These are phyloP conservation scores for Sugiyamaella smithiae DNA, from an alignment of 805 yeast species.

Conservation along the genomic window DNA sequence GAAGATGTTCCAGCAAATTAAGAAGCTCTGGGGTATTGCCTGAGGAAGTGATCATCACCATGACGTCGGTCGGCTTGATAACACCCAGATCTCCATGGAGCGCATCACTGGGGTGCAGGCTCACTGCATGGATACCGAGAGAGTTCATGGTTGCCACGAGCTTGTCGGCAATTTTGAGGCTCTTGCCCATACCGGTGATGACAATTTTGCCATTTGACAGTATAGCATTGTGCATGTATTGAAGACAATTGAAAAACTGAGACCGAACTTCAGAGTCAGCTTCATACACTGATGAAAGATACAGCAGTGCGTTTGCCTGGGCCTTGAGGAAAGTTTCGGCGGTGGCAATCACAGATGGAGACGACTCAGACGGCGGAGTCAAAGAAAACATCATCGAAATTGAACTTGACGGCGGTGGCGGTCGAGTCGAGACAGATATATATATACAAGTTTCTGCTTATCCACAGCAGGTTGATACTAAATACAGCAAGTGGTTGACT, in stretches of 20 bases:
- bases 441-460: too few species aligned
- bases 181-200: constrained; percentile 81
- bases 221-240: constrained; percentile 39
- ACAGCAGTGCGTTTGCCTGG: constrained; percentile 38
- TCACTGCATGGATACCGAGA: constrained; percentile 62
- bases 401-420: too few species aligned
- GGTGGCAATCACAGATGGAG: constrained; percentile 47
- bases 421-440: too few species aligned
- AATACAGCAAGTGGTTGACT: too few species aligned
- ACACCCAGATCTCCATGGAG: constrained; percentile 87
- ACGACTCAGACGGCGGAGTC: constrained; percentile 52
- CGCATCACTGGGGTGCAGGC: constrained; percentile 83
- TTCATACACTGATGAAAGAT: constrained; percentile 29
- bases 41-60: constrained; percentile 70
- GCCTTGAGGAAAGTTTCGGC: constrained; percentile 34
- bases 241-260: constrained; percentile 32
- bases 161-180: constrained; percentile 74
- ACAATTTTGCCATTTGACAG: constrained; percentile 64
- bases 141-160: constrained; percentile 81
- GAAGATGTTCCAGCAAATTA: constrained; percentile 54
- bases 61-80: constrained; percentile 52
- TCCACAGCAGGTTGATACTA: too few species aligned
- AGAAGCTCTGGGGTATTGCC: constrained; percentile 81
- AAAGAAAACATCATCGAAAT: constrained; percentile 13
- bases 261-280: constrained; percentile 26